Evolutionary conservation across 345 rosid species (phyloP).

Genomic region (Citrus sp.): DNA sequence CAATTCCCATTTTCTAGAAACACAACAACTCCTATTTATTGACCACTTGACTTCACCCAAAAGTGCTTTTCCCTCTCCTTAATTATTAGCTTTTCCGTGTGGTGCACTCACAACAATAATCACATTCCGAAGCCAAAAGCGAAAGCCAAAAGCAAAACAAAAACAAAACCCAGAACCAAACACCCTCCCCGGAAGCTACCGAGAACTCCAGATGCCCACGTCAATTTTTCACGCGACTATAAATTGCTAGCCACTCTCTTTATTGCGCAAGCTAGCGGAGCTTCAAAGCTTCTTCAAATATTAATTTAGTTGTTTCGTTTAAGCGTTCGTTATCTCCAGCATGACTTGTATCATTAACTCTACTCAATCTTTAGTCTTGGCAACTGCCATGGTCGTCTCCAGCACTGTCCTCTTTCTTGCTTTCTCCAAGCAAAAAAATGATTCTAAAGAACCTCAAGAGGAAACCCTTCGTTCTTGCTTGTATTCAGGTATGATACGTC

Average conservation of each 20-base stretch:
- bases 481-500: constrained; percentile 41
- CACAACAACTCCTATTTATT: neutral
- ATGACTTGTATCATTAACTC: constrained; percentile 35
- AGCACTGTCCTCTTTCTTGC: constrained; percentile 66
- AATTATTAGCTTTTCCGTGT: constrained; percentile 1
- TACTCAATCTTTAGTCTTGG: constrained; percentile 51
- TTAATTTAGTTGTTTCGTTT: neutral
- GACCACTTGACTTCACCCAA: neutral
- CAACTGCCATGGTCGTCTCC: constrained; percentile 81
- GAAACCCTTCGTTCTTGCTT: constrained; percentile 50
- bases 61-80: too few species aligned
- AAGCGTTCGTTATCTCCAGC: neutral
- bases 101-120: neutral
- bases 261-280: neutral
- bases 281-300: neutral
- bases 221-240: neutral
- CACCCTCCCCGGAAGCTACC: neutral
- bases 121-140: neutral
- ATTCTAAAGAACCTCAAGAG: constrained; percentile 1
- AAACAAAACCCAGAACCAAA: neutral
- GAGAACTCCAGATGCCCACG: constrained; percentile 9
- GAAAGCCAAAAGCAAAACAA: neutral
- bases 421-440: constrained; percentile 41
- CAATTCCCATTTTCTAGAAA: neutral
- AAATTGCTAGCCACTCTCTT: neutral